phyloP scores from a whole-genome alignment of 768 basidiomycete species.

The Tremella fuciformis region DNA sequence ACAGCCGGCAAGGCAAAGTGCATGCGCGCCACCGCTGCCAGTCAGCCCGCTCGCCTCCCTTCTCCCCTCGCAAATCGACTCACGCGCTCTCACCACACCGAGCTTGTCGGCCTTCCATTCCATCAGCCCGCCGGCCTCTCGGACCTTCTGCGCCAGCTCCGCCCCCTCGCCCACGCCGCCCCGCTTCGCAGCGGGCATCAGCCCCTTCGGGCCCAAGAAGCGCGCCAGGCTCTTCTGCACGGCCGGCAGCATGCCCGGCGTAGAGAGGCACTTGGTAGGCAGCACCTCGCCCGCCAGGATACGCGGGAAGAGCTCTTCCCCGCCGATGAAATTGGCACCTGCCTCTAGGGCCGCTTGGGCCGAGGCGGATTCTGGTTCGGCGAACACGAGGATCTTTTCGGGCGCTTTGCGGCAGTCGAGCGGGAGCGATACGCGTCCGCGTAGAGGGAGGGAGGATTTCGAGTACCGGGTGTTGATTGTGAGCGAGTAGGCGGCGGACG shows the following conservation, averaged over 20 bases:
- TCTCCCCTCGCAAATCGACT: conserved; percentile 30
- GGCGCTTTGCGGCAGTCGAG: conserved; percentile 65
- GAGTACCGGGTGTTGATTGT: conserved; percentile 74
- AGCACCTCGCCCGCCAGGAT: conserved; percentile 69
- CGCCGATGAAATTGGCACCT: conserved; percentile 88
- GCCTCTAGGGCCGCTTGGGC: conserved; percentile 63
- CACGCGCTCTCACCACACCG: conserved; percentile 79
- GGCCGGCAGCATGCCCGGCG: conserved; percentile 69
- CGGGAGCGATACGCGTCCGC: conserved; percentile 83
- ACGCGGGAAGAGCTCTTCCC: conserved; percentile 79
- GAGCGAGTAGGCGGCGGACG: conserved; percentile 73
- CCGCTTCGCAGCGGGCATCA: conserved; percentile 92
- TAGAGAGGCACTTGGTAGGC: conserved; percentile 81
- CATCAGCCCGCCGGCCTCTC: conserved; percentile 71
- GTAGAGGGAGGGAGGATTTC: conserved; percentile 76
- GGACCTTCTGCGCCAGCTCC: conserved; percentile 69
- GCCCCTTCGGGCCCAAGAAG: conserved; percentile 76
- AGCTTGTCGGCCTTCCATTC: conserved; percentile 92
- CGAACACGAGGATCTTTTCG: conserved; percentile 84
- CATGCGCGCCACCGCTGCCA: conserved; percentile 4
- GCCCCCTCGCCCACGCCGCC: conserved; percentile 88
- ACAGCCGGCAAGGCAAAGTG: conserved; percentile 1
- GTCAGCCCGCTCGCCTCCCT: neutral
- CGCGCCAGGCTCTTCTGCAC: conserved; percentile 76
- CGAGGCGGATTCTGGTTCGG: conserved; percentile 75